Conservation (phyloP, 164 flowering plant species). For the Vitis labrusca region DNA sequence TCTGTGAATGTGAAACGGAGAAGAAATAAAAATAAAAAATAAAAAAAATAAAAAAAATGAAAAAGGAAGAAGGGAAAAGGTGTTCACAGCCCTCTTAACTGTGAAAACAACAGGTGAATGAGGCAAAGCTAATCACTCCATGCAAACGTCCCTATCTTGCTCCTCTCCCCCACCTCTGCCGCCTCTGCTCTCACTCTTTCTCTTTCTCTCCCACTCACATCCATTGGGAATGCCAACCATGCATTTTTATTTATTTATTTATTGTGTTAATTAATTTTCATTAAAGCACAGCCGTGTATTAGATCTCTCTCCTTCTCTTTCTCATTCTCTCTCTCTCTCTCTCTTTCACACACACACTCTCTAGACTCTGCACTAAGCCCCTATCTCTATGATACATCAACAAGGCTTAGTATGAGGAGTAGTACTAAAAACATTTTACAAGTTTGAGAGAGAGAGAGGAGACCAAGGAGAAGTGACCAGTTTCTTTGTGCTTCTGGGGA, state of each 20-base stretch:
- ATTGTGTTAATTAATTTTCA: background rate
- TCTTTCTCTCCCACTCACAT: constrained; percentile 9
- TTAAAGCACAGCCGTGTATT: background rate
- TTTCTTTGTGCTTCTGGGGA: background rate
- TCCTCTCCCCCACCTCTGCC: constrained; percentile 60
- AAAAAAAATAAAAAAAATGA: background rate
- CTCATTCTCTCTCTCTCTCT: background rate
- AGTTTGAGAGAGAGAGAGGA: no score
- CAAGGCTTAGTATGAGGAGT: background rate
- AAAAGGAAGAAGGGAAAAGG: constrained; percentile 23
- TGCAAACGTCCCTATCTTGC: constrained; percentile 59
- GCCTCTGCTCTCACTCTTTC: constrained; percentile 33
- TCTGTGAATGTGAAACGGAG: no score
- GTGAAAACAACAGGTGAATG: constrained; percentile 68
- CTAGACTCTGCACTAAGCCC: no score
- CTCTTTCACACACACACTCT: no score
- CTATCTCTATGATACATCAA: constrained; percentile 13
- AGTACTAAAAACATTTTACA: no score
- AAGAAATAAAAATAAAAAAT: background rate
- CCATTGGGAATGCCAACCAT: constrained; percentile 46
- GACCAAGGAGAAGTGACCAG: no score
- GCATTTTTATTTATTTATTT: constrained; percentile 16
- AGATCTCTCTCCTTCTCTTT: background rate
- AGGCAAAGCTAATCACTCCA: constrained; percentile 46
- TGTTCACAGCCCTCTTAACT: constrained; percentile 16